Percentiles rank a stretch among this genome's conserved stretches.
phyloP scores from a whole-genome alignment of 495 filamentous ascomycete species.

The Aspergillus bridgeri region DNA sequence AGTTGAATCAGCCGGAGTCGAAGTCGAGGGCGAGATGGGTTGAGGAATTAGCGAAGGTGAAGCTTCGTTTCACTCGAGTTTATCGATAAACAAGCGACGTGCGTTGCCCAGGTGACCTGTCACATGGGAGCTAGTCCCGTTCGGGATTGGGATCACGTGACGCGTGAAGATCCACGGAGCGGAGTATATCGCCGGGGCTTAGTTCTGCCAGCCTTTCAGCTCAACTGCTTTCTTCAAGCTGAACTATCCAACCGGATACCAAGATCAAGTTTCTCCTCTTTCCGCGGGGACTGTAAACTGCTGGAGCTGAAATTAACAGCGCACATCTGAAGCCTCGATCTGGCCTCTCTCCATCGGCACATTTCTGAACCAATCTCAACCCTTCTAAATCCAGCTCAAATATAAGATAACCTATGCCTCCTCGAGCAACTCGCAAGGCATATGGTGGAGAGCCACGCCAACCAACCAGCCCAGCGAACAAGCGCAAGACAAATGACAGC shows the following conservation, averaged over 20 bases:
- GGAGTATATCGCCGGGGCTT: no score
- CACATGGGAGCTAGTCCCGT: slow-evolving; percentile 24
- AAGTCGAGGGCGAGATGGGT: slow-evolving; percentile 4
- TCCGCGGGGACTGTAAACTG: no score
- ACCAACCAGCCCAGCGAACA: slow-evolving; percentile 11
- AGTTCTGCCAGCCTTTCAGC: no score
- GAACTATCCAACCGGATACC: no score
- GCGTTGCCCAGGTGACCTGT: slow-evolving; percentile 34
- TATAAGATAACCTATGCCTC: slow-evolving; percentile 14
- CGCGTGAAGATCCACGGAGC: background rate
- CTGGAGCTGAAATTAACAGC: no score
- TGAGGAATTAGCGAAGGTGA: slow-evolving; percentile 10
- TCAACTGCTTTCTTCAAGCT: no score
- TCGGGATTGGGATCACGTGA: background rate
- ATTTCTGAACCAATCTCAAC: background rate
- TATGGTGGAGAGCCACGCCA: slow-evolving; percentile 3
- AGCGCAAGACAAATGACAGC: slow-evolving; percentile 26
- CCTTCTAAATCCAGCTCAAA: background rate
- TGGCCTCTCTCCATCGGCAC: no score
- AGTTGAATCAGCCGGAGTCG: background rate
- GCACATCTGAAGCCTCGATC: no score
- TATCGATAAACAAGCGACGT: slow-evolving; percentile 45
- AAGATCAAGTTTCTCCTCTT: no score
- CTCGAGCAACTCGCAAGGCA: slow-evolving; percentile 17
- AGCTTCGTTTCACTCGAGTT: slow-evolving; percentile 19